phyloP scores from a whole-genome alignment of 208 protist species.

The Acanthamoeba castellanii region DNA sequence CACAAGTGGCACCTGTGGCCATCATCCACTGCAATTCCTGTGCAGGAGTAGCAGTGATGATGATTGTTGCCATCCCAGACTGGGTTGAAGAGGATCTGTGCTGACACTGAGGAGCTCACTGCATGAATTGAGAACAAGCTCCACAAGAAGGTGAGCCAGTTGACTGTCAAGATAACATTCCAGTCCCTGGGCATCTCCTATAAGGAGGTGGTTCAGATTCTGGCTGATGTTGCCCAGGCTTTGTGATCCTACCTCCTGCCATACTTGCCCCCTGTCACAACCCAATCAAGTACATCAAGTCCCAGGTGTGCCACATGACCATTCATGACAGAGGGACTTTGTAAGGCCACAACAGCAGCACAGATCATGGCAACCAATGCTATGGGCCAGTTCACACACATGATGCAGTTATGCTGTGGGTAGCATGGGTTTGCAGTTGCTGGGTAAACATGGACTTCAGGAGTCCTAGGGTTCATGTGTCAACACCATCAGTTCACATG shows the following conservation, averaged over 20 bases:
- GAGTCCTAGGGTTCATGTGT: no score
- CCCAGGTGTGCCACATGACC: neutral
- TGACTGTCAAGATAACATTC: neutral
- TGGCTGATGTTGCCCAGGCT: no score
- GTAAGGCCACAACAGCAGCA: neutral
- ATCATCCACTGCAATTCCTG: no score
- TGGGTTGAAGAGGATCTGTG: neutral
- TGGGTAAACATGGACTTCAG: no score
- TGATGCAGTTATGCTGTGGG: no score
- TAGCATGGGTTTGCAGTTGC: no score
- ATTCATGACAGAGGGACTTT: neutral
- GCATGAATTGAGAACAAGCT: neutral
- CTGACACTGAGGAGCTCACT: neutral
- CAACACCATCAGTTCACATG: no score
- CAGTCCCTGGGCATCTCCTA: neutral
- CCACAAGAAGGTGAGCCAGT: neutral
- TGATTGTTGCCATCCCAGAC: neutral
- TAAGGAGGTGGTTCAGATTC: neutral
- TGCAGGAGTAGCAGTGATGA: no score
- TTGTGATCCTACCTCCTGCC: neutral
- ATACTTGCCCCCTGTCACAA: conserved; percentile 21
- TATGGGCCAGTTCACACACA: neutral
- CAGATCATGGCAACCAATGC: neutral
- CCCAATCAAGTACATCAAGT: conserved; percentile 19
- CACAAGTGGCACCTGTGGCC: no score